Base-by-base conservation (phyloP, 495 filamentous ascomycete species). In the Margaritispora aquatica region DNA sequence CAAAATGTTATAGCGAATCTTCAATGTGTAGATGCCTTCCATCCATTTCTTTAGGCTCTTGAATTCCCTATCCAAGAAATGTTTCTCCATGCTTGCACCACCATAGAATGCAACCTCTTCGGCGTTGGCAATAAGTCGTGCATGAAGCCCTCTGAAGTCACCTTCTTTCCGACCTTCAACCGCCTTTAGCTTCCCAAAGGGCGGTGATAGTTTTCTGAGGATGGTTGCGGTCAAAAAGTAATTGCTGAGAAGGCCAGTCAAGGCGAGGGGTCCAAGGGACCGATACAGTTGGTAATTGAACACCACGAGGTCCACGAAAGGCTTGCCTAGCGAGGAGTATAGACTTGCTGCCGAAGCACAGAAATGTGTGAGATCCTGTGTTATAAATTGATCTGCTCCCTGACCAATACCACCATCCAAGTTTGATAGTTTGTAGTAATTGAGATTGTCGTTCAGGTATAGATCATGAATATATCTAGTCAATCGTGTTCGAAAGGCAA, bases 31-130 rank as follows among this genome's bases (percentile, higher is more conserved):
- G 58, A 97, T 96, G 20, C 88, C 85, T 69, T 97, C 92, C 94
- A 97, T 96, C 86, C 90, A 95, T 53, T 82, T 82, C 68, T 92
- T 91, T 22, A 99, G 77, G 26, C 92, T 89, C 69, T 85, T 88
- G 77, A 96, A 99, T 62, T 92, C 92, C 64, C 83, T 84, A 60
- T 94, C 87, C 11, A 99, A 77, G 71, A 96, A 94, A 1, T 83
- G 79, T 68, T 89, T 91, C 71, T 99, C 95, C 75, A 91, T 96
- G 60, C 91, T 88, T 11, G 92, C 88, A 51, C 95, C 95, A 26
- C 90, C 90, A 66, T 99, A 99, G 71, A 99, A 99, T 7, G 95
- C 94, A n/a, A 99, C 85, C 69, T 99, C 95, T 73, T 99, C 95
- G 22, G 95, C 93, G 70, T 99, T 99, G 26, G 92, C 92, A 58